A percentile compares a stretch with the other conserved stretches of the same genome.
Conservation (phyloP, 257 asterid genomes). For the Jacaranda copaia region DNA sequence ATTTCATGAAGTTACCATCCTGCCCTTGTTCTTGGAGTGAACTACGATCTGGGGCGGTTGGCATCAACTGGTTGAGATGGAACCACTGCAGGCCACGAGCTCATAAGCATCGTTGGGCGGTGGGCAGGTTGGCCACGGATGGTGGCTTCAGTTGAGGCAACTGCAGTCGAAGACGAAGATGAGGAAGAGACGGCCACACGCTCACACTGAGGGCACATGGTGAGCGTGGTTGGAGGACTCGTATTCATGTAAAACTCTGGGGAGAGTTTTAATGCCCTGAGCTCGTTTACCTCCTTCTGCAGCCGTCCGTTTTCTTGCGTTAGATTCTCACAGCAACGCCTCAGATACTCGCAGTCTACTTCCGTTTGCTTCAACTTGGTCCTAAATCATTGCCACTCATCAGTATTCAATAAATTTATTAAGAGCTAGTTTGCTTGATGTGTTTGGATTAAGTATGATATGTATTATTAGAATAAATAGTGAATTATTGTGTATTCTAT, state of each 20-base stretch:
- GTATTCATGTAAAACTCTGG: conserved; percentile 69
- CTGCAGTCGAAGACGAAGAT: conserved; percentile 22
- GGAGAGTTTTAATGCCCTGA: conserved; percentile 61
- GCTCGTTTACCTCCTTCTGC: conserved; percentile 71
- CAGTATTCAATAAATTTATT: too few species aligned
- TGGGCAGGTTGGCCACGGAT: conserved; percentile 32
- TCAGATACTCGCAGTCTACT: conserved; percentile 73
- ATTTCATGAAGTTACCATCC: neutral
- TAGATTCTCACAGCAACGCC: conserved; percentile 66
- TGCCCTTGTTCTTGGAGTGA: neutral
- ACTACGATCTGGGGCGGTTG: conserved; percentile 28
- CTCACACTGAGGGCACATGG: conserved; percentile 81
- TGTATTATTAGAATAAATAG: too few species aligned
- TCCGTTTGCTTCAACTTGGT: conserved; percentile 85
- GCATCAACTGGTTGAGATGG: conserved; percentile 39
- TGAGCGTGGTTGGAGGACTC: conserved; percentile 74
- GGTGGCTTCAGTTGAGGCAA: conserved; percentile 24
- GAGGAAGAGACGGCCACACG: conserved; percentile 56
- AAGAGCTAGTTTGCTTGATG: too few species aligned
- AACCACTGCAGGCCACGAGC: conserved; percentile 52
- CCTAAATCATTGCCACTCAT: conserved; percentile 40
- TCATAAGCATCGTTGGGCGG: conserved; percentile 38
- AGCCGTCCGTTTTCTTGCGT: conserved; percentile 67
- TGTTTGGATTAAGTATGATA: too few species aligned
- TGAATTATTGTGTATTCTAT: too few species aligned